Evolutionary conservation across 306 rosid species (phyloP).

Genomic region (Citrullus amarus): DNA sequence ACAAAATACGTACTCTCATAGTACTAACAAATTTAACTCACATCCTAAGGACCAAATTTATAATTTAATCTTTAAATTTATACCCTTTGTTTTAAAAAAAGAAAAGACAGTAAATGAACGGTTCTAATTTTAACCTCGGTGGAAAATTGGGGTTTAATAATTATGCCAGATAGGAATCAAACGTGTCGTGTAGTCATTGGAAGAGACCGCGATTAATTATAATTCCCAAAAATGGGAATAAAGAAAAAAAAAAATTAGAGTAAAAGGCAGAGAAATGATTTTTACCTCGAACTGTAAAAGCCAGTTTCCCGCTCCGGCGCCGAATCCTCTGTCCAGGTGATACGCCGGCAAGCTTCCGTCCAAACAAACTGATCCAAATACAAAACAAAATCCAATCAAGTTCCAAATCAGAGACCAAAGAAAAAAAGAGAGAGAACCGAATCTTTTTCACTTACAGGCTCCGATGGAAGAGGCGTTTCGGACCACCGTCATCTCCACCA

Average conservation of each 20-base stretch:
- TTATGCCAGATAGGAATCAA: not conserved
- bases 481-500: constrained; percentile 65
- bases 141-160: not conserved
- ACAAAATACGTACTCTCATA: no score
- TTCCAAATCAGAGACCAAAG: not conserved
- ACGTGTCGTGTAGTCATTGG: not conserved
- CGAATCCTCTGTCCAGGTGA: constrained; percentile 70
- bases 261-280: not conserved
- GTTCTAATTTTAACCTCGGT: no score
- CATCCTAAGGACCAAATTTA: no score
- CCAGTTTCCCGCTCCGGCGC: constrained; percentile 72
- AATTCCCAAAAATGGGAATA: not conserved
- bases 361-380: constrained; percentile 63
- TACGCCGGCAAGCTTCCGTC: constrained; percentile 97
- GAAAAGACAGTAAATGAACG: no score
- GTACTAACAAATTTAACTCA: no score
- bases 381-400: not conserved
- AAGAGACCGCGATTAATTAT: not conserved
- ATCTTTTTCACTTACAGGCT: constrained; percentile 46
- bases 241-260: not conserved
- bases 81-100: no score
- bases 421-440: not conserved
- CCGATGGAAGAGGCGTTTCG: constrained; percentile 37
- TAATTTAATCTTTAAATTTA: no score
- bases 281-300: constrained; percentile 74